These are phyloP conservation scores for Phytophthora citricola DNA, from an alignment of 352 stramenopile species.

Conservation along the genomic window DNA sequence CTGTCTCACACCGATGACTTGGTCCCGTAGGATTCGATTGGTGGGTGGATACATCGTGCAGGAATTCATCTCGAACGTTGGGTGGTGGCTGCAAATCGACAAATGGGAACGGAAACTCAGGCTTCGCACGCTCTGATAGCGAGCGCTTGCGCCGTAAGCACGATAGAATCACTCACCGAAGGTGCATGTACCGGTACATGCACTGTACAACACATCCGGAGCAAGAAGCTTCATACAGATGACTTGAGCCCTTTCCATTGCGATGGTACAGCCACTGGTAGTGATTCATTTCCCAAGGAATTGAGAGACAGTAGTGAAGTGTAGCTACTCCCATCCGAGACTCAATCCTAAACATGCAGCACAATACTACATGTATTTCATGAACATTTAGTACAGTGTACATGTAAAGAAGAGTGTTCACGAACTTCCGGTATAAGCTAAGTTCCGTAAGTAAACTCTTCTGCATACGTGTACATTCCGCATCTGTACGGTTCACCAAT, in stretches of 20 bases:
- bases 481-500: no score
- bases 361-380: no score
- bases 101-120: conserved; percentile 1
- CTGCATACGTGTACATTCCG: no score
- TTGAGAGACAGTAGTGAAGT: not conserved
- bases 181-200: no score
- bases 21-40: not conserved
- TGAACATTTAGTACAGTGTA: no score
- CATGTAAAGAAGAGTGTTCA: no score
- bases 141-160: not conserved
- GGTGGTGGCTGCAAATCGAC: not conserved
- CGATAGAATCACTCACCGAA: no score
- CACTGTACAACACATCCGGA: not conserved
- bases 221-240: conserved; percentile 1
- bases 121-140: not conserved
- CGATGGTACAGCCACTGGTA: not conserved
- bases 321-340: no score
- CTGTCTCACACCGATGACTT: not conserved
- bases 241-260: not conserved
- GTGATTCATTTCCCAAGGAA: not conserved
- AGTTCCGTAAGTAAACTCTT: no score
- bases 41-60: not conserved
- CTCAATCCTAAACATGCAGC: no score
- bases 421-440: no score
- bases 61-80: conserved; percentile 1